Base-by-base conservation (phyloP, 257 asterid genomes). In the Penstemon barbatus region DNA sequence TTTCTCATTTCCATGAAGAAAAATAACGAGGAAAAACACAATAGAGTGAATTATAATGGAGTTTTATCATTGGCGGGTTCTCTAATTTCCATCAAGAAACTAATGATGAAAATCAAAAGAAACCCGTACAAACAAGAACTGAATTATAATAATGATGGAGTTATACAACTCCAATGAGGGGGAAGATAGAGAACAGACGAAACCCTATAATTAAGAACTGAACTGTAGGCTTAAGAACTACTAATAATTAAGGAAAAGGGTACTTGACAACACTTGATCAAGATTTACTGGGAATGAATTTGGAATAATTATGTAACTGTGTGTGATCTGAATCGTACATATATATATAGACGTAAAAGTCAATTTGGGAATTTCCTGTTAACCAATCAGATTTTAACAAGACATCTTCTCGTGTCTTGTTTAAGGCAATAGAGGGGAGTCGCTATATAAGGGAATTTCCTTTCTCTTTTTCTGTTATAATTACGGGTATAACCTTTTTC, bases 71-170 rank as follows among this genome's bases (percentile, higher is more conserved):
- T 49, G 33, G 33, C 37, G 40, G 63, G 15, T 43, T 65, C 70
- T 61, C 66, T 38, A 51, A 57, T 68, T 18, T 55, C 53, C 61
- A 4, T 58, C 68, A 33, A 40, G 10, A 12, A 3, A 62, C 46
- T 6, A 1, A 44, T 57, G 15, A 9, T 43, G 9, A 50, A 36
- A 69, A 46, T 18, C 25, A 48, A 50, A 61, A 13, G 70, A 37
- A 61, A 51, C 68, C 66, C 66, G 54, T 43, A 39, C 66, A 72
- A 72, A 71, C 75, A 67, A 69, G 71, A 41, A 64, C 57, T 37
- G 12, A 53, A 9, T 52, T 52, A 11, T 9, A 44, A 12, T 40
- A 5, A 15, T 48, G 44, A 61, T 18, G 53, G 8, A 5, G 13
- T 41, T 15, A 49, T 42, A 48, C 25, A 51, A 19, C n/a, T 63